phyloP scores from a whole-genome alignment of 2,329 filamentous ascomycete species.

The Colletotrichum eleusines region DNA sequence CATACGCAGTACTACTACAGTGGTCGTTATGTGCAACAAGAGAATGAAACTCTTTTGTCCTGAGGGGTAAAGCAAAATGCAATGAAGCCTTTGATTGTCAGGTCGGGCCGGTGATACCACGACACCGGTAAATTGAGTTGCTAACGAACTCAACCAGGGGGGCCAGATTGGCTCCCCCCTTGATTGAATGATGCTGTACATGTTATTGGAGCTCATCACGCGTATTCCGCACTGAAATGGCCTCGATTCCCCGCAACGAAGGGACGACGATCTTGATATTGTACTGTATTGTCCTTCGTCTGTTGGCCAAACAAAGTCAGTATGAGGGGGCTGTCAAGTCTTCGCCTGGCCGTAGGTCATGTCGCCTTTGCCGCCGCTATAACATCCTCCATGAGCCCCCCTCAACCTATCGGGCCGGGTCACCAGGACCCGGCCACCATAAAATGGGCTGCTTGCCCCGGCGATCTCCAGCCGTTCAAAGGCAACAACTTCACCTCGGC shows the following conservation, averaged over 20 bases:
- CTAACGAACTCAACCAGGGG: too few species aligned
- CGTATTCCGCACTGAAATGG: too few species aligned
- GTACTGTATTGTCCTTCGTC: neutral
- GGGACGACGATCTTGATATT: neutral
- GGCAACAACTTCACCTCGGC: conserved; percentile 9
- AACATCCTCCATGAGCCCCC: neutral
- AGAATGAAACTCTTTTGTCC: neutral
- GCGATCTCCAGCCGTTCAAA: conserved; percentile 20
- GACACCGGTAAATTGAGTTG: too few species aligned
- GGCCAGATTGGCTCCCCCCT: too few species aligned
- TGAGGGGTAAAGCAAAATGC: neutral
- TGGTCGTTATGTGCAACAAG: neutral
- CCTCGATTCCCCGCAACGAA: too few species aligned
- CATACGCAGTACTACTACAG: too few species aligned
- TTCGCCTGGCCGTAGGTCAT: neutral
- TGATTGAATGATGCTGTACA: neutral
- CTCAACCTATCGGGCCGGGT: conserved; percentile 16
- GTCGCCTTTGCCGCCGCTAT: neutral
- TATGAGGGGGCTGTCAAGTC: neutral
- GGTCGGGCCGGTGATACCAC: neutral
- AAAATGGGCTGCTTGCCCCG: conserved; percentile 21
- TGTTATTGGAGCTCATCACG: neutral
- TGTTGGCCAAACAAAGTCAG: neutral
- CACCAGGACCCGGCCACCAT: conserved; percentile 13
- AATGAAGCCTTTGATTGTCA: neutral